Conservation (phyloP, 306 rosid genomes). For the Glycyrrhiza uralensis region DNA sequence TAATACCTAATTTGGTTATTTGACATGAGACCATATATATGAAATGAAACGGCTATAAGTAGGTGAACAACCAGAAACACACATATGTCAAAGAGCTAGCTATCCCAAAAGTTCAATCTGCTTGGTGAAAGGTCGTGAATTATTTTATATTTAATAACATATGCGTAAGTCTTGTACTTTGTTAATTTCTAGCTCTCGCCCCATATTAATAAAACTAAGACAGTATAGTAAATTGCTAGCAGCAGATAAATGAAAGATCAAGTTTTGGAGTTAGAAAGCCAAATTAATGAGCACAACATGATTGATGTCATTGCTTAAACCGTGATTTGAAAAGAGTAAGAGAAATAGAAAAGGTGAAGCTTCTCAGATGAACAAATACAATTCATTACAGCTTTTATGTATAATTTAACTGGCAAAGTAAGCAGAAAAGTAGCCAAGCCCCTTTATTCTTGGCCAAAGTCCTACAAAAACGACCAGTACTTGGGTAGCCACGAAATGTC, state of each 20-base stretch:
- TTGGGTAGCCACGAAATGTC: slow-evolving; percentile 28
- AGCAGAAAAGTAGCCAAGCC: slow-evolving; percentile 20
- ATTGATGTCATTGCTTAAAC: slow-evolving; percentile 13
- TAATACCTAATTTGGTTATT: background rate
- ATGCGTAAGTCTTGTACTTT: background rate
- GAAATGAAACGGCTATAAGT: background rate
- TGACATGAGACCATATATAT: background rate
- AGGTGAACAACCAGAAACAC: background rate
- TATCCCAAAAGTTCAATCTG: background rate
- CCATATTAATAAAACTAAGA: background rate
- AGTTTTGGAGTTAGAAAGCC: background rate
- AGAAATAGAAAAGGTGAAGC: background rate
- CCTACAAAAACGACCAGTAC: slow-evolving; percentile 15
- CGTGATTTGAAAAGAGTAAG: background rate
- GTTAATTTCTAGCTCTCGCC: background rate
- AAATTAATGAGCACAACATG: background rate
- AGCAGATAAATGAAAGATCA: background rate
- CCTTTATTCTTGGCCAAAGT: slow-evolving; percentile 17
- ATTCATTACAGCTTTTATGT: slow-evolving; percentile 2
- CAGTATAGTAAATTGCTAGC: background rate
- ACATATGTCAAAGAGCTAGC: background rate
- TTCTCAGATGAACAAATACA: background rate
- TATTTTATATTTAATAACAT: background rate
- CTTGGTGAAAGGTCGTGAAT: background rate
- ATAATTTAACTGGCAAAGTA: slow-evolving; percentile 22